phyloP scores from a whole-genome alignment of 2,329 filamentous ascomycete species.

The Colletotrichum phormii region DNA sequence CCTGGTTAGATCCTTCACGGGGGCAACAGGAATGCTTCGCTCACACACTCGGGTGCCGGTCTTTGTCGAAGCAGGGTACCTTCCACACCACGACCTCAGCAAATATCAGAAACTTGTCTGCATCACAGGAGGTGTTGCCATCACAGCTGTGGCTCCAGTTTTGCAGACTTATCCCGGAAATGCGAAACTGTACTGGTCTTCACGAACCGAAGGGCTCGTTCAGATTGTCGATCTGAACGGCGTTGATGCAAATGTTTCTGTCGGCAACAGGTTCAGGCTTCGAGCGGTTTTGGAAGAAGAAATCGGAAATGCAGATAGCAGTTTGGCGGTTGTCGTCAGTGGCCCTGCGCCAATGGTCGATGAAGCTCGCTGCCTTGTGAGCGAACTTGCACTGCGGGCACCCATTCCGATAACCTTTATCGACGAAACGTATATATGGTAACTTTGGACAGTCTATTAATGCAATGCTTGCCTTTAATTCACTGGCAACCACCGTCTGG shows the following conservation, averaged over 20 bases:
- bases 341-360: background rate
- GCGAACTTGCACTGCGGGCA: background rate
- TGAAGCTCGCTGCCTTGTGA: background rate
- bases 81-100: background rate
- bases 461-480: no score
- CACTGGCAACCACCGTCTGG: no score
- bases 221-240: background rate
- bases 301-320: background rate
- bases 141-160: background rate
- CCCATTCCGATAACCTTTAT: background rate
- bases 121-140: conserved; percentile 8
- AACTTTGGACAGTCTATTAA: no score
- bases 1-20: background rate
- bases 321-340: background rate
- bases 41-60: background rate
- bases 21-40: background rate
- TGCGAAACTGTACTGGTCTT: background rate
- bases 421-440: background rate
- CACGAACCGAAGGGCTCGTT: background rate
- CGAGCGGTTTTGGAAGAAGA: background rate
- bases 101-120: background rate
- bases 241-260: background rate
- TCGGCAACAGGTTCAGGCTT: background rate
- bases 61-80: conserved; percentile 3
- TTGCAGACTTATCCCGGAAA: background rate